Evolutionary conservation across 1,139 yeast genomes (phyloP).

Genomic region (Nematodospora anomalae): DNA sequence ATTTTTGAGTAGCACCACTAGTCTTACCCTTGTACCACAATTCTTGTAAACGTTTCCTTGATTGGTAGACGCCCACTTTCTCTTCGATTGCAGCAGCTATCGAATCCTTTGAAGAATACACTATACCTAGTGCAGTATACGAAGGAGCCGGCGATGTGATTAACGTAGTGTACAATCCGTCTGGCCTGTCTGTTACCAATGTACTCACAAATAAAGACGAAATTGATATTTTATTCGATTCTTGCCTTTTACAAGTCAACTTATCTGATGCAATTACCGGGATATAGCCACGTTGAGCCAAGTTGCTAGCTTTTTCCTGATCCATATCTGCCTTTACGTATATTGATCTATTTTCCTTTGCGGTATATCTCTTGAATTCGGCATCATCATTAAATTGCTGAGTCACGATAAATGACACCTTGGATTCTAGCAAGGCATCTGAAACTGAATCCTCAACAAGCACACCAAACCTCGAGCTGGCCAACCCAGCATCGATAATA

Average conservation of each 20-base stretch:
- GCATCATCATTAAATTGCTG: constrained; percentile 16
- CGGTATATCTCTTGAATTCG: constrained; percentile 20
- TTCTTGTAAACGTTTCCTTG: constrained; percentile 76
- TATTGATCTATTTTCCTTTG: constrained; percentile 46
- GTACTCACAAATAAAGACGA: constrained; percentile 55
- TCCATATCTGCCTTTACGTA: constrained; percentile 28
- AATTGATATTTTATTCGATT: constrained; percentile 40
- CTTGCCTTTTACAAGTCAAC: constrained; percentile 44
- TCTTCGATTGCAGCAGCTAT: constrained; percentile 79
- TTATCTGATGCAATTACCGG: constrained; percentile 45
- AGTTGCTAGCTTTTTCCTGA: constrained; percentile 28
- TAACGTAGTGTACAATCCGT: constrained; percentile 81
- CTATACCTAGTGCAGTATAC: constrained; percentile 73
- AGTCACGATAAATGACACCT: constrained; percentile 26
- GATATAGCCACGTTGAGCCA: constrained; percentile 41
- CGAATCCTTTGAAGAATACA: constrained; percentile 83
- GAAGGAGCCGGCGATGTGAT: constrained; percentile 65
- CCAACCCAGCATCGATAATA: constrained; percentile 54
- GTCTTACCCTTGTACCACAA: constrained; percentile 96
- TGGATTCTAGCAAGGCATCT: constrained; percentile 18
- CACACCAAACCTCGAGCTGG: constrained; percentile 57
- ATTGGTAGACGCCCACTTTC: constrained; percentile 88
- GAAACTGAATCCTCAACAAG: constrained; percentile 21
- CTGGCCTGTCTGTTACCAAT: constrained; percentile 78
- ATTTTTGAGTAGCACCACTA: constrained; percentile 87